These are phyloP conservation scores for Crassisporium funariophilum DNA, from an alignment of 768 basidiomycete species.

Conservation along the genomic window DNA sequence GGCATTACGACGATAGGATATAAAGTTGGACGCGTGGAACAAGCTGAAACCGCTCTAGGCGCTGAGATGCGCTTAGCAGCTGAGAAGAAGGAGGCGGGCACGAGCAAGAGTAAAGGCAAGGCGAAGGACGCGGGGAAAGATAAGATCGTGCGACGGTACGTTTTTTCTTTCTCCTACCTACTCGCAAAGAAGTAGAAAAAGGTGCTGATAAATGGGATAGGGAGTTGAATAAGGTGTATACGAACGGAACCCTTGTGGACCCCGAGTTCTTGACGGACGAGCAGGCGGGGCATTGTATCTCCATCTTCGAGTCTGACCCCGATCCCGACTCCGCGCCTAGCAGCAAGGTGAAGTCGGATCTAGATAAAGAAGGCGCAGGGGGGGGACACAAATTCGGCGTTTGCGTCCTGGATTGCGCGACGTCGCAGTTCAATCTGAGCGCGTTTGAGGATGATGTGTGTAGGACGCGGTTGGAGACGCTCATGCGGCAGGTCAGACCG, in stretches of 20 bases:
- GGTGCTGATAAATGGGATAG: constrained; percentile 34
- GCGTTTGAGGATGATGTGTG: constrained; percentile 91
- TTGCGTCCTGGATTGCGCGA: constrained; percentile 91
- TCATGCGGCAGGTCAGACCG: constrained; percentile 87
- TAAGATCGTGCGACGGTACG: constrained; percentile 84
- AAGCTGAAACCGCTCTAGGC: constrained; percentile 95
- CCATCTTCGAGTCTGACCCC: constrained; percentile 67
- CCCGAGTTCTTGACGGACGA: constrained; percentile 87
- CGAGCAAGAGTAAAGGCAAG: constrained; percentile 55
- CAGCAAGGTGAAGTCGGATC: not conserved
- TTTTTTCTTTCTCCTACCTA: not conserved
- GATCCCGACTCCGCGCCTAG: constrained; percentile 27
- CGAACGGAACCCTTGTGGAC: constrained; percentile 94
- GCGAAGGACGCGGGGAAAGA: constrained; percentile 68
- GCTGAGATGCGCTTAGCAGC: constrained; percentile 93
- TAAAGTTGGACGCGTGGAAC: constrained; percentile 96
- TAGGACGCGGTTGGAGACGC: constrained; percentile 89
- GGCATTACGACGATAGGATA: constrained; percentile 53
- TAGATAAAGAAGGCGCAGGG: constrained; percentile 12
- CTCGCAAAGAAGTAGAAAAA: too few species aligned
- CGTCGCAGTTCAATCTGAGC: constrained; percentile 92
- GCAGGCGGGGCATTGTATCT: constrained; percentile 93
- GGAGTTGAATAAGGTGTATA: constrained; percentile 94
- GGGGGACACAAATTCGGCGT: constrained; percentile 72
- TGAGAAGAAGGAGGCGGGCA: constrained; percentile 46